phyloP scores from a whole-genome alignment of 1,139 yeast genomes.

The Candida labiduridarum region DNA sequence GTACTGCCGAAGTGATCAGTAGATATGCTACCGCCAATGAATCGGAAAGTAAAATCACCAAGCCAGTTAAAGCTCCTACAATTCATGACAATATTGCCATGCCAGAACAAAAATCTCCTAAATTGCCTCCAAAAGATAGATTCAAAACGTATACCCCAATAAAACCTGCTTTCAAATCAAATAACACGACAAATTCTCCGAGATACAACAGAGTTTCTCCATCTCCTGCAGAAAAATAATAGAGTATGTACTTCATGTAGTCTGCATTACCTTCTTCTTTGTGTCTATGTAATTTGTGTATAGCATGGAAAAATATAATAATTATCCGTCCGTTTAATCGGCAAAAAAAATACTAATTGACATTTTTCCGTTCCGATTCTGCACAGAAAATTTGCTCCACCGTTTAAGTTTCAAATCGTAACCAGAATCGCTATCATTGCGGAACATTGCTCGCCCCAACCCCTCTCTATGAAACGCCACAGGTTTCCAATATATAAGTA shows the following conservation, averaged over 20 bases:
- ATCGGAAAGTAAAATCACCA: neutral
- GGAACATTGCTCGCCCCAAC: too few relatives aligned
- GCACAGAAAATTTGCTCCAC: too few relatives aligned
- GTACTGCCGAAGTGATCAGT: neutral
- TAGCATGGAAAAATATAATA: neutral
- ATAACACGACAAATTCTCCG: conserved; percentile 1
- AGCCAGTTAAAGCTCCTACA: neutral
- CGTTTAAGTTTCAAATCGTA: too few relatives aligned
- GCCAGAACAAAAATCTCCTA: neutral
- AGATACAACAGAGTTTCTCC: conserved; percentile 1
- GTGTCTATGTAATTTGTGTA: too few relatives aligned
- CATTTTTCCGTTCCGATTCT: too few relatives aligned
- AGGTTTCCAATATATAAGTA: neutral
- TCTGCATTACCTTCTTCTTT: too few relatives aligned
- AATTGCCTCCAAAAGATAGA: conserved; percentile 4
- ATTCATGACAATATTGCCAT: neutral
- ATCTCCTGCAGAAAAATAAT: neutral
- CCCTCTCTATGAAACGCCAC: neutral
- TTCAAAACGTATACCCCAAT: neutral
- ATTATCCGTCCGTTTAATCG: neutral
- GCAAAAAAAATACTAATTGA: neutral
- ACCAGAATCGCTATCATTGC: too few relatives aligned
- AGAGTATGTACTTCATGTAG: neutral
- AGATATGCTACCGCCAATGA: neutral
- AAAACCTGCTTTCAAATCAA: conserved; percentile 2